These are phyloP conservation scores for Carallia pectinifolia DNA, from an alignment of 345 rosid genomes.

Conservation along the genomic window DNA sequence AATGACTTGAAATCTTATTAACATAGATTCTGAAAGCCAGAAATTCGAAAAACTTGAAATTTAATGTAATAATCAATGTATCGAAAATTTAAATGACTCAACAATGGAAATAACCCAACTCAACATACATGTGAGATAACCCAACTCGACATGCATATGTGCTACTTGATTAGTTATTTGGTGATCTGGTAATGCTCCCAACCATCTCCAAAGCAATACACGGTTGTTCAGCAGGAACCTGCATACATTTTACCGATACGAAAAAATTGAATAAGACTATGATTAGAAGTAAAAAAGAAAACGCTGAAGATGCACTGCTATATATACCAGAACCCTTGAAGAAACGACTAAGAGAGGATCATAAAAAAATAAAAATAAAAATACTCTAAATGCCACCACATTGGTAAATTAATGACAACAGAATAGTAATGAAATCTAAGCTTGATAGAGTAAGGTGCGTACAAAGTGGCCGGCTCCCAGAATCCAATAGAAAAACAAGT, in stretches of 20 bases:
- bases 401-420: not conserved
- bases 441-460: not conserved
- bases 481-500: constrained; percentile 40
- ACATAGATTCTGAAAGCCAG: too few relatives aligned
- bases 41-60: too few relatives aligned
- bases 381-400: not conserved
- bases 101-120: too few relatives aligned
- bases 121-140: too few relatives aligned
- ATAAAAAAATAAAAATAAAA: not conserved
- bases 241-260: not conserved
- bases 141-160: too few relatives aligned
- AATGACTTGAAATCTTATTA: too few relatives aligned
- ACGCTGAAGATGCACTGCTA: too few relatives aligned
- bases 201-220: constrained; percentile 44
- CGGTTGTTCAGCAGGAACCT: constrained; percentile 48
- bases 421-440: not conserved
- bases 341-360: not conserved
- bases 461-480: constrained; percentile 47
- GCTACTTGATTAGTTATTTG: constrained; percentile 8
- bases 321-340: not conserved
- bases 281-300: too few relatives aligned
- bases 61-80: too few relatives aligned
- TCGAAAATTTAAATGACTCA: too few relatives aligned
- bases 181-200: constrained; percentile 36
- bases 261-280: not conserved